Evolutionary conservation across 345 rosid genomes (phyloP), one percentile per base, ranked within the genome.

Genomic region (Pelargonium nanum): DNA sequence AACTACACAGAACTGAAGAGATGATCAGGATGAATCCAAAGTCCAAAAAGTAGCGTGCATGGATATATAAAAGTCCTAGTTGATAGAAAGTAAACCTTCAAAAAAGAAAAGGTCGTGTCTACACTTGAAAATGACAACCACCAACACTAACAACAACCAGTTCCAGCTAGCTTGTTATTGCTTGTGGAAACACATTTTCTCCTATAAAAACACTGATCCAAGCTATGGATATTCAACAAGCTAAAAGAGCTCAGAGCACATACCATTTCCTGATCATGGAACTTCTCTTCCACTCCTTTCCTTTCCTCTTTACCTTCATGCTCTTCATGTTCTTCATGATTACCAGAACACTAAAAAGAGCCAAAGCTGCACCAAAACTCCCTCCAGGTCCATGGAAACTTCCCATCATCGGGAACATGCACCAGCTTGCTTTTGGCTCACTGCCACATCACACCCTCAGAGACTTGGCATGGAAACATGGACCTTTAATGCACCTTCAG

Each of bases 371-470:
- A 45, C 17, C 30, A 8, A 54, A 62, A 5, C 62, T 64, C 8
- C 77, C 75, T 4, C 77, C 80, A 2, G 80, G 78, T 4, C 83
- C 80, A 24, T 30, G 61, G 70, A 70, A 63, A 50, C 55, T 75
- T 4, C 80, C 80, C 23, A 0, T 79, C 4, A 40, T 75, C 1
- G 83, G 83, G 5, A 79, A 73, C 52, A 2, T 73, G 26, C 80
- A 68, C 53, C 69, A 67, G 22, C 55, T 75, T 48, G 59, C 13
- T 0, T 10, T n/a, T 48, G 62, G 67, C 7, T 13, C 59, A 21
- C 57, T 64, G 0, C 76, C 76, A 0, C 76, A 72, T 53, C 69
- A 8, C 1, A 7, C 24, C 3, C 34, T 73, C 7, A 59, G 53
- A 64, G 69, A 56, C 19, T 60, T 68, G 57, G 61, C 74, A 22